phyloP scores from a whole-genome alignment of 1,139 yeast genomes.

The Scheffersomyces segobiensis region DNA sequence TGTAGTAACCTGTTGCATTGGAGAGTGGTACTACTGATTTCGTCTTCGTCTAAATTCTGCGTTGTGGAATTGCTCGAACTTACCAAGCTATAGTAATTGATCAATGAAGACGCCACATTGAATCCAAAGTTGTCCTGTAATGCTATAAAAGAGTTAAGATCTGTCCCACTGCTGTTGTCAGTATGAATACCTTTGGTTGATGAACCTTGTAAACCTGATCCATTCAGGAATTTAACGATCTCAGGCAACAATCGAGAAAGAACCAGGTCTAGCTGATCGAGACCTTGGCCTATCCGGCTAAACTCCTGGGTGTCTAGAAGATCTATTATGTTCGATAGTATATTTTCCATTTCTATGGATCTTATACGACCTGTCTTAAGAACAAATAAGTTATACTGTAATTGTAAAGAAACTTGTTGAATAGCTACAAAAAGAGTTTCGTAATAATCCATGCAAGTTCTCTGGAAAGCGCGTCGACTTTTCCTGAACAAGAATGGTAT shows the following conservation, averaged over 20 bases:
- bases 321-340: slow-evolving; percentile 16
- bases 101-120: slow-evolving; percentile 45
- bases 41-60: background rate
- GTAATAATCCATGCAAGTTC: background rate
- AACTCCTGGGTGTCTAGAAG: slow-evolving; percentile 13
- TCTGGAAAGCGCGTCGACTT: background rate
- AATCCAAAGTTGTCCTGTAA: slow-evolving; percentile 54
- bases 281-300: slow-evolving; percentile 12
- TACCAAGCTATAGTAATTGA: slow-evolving; percentile 22
- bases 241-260: slow-evolving; percentile 25
- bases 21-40: slow-evolving; percentile 11
- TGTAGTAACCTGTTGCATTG: slow-evolving; percentile 51
- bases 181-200: slow-evolving; percentile 7
- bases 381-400: background rate
- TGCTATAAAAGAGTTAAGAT: slow-evolving; percentile 38
- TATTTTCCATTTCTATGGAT: slow-evolving; percentile 14
- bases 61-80: background rate
- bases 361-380: background rate
- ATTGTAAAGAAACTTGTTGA: background rate
- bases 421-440: background rate
- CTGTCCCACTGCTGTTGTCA: background rate
- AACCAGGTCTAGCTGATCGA: slow-evolving; percentile 17
- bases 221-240: slow-evolving; percentile 19
- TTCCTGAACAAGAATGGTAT: background rate
- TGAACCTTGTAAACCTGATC: slow-evolving; percentile 9